Conservation (phyloP, 768 basidiomycete genomes). For the Pholiota conissans region DNA sequence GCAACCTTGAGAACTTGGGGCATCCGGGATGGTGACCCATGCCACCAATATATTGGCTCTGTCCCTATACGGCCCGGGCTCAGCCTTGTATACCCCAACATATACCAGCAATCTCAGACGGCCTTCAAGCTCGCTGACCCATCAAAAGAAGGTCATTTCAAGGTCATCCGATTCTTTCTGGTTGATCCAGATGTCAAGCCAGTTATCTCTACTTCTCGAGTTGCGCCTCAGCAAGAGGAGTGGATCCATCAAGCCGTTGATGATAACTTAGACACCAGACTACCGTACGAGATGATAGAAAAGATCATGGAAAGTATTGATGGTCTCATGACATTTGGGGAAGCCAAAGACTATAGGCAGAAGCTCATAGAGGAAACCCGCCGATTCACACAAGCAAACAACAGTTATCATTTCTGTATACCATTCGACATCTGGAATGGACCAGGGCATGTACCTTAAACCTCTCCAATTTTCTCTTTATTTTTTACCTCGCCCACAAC, state of each 20-base stretch:
- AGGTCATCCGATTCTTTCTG: slow-evolving; percentile 46
- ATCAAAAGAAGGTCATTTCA: slow-evolving; percentile 40
- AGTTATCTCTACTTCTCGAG: slow-evolving; percentile 40
- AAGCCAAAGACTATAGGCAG: slow-evolving; percentile 33
- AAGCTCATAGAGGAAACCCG: slow-evolving; percentile 32
- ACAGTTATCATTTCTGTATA: slow-evolving; percentile 48
- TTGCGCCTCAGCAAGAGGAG: slow-evolving; percentile 50
- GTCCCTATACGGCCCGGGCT: slow-evolving; percentile 36
- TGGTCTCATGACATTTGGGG: slow-evolving; percentile 36
- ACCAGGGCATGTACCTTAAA: slow-evolving; percentile 18
- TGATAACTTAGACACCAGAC: slow-evolving; percentile 29
- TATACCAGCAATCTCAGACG: slow-evolving; percentile 49
- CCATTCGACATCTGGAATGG: slow-evolving; percentile 51
- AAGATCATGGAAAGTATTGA: slow-evolving; percentile 37
- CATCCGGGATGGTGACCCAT: slow-evolving; percentile 42
- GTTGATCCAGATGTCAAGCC: slow-evolving; percentile 44
- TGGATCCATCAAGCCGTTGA: slow-evolving; percentile 43
- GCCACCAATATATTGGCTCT: slow-evolving; percentile 47
- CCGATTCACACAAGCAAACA: slow-evolving; percentile 38
- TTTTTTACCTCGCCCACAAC: slow-evolving; percentile 15
- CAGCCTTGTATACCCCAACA: slow-evolving; percentile 52
- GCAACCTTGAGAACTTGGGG: slow-evolving; percentile 53
- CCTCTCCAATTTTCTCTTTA: background rate
- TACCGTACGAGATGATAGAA: slow-evolving; percentile 47
- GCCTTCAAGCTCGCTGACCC: slow-evolving; percentile 41